phyloP scores from a whole-genome alignment of 768 basidiomycete genomes.

The Leccinum longicurvipes region DNA sequence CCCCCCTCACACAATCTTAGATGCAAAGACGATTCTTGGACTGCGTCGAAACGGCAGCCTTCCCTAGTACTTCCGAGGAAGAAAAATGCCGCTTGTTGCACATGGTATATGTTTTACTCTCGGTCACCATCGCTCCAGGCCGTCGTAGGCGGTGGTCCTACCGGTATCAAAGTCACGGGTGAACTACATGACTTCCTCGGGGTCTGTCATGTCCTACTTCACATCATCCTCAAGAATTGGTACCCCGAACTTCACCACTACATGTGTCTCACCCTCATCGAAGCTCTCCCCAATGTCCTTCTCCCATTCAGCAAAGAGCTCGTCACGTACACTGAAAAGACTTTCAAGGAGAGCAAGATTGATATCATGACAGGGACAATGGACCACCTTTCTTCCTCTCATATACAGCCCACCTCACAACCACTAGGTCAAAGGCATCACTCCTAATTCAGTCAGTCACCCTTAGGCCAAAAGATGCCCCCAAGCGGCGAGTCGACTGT shows the following conservation, averaged over 20 bases:
- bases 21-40: conserved; percentile 85
- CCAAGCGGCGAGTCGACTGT: conserved; percentile 83
- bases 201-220: conserved; percentile 27
- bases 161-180: too few species aligned
- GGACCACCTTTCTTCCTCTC: conserved; percentile 51
- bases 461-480: conserved; percentile 89
- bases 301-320: conserved; percentile 92
- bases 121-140: conserved; percentile 40
- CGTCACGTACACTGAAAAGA: conserved; percentile 85
- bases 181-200: conserved; percentile 88
- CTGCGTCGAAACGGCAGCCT: conserved; percentile 80
- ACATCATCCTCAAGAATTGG: conserved; percentile 64
- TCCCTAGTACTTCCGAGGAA: background rate
- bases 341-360: conserved; percentile 97
- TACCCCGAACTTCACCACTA: conserved; percentile 91
- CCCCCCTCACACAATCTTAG: conserved; percentile 31
- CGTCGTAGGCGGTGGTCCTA: background rate
- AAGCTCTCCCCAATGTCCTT: conserved; percentile 93
- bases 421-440: conserved; percentile 45
- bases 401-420: background rate
- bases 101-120: background rate
- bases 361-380: conserved; percentile 98
- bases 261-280: conserved; percentile 91
- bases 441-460: conserved; percentile 77
- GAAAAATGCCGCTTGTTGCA: background rate